Evolutionary conservation across 345 rosid genomes (phyloP).

Genomic region (Citrus mangshanensis): DNA sequence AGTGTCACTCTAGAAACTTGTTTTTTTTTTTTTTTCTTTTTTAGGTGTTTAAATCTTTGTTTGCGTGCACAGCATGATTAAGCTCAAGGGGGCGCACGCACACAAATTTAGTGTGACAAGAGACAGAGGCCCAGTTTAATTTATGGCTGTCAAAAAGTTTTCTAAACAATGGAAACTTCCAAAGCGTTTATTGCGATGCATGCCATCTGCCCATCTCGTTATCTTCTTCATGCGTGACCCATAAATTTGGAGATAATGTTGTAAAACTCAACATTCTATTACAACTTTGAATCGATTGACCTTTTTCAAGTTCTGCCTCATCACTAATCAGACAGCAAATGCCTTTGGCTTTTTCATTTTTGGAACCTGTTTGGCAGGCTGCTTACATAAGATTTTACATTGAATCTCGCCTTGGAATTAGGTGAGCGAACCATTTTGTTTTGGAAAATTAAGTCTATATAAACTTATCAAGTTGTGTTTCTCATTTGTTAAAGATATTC

Average conservation of each 20-base stretch:
- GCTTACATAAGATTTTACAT: not conserved
- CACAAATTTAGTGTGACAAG: not conserved
- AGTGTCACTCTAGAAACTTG: not conserved
- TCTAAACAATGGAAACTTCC: not conserved
- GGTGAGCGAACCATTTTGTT: not conserved
- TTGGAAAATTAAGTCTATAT: not conserved
- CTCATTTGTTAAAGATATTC: not conserved
- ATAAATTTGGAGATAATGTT: not conserved
- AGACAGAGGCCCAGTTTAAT: not conserved
- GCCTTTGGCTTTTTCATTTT: not conserved
- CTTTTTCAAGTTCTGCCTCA: not conserved
- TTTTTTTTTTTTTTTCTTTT: not conserved
- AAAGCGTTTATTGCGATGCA: not conserved
- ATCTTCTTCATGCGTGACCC: not conserved
- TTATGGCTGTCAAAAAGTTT: not conserved
- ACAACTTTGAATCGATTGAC: not conserved
- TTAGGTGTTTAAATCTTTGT: not conserved
- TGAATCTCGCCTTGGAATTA: not conserved
- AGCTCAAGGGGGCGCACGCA: constrained; percentile 22
- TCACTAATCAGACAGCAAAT: not conserved
- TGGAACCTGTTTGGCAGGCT: not conserved
- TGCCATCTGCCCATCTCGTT: not conserved
- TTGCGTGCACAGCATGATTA: constrained; percentile 37
- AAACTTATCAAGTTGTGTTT: not conserved
- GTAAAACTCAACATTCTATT: not conserved